Base-by-base conservation (phyloP, 192 early-diverging fungal species). In the Coemansia asiatica region DNA sequence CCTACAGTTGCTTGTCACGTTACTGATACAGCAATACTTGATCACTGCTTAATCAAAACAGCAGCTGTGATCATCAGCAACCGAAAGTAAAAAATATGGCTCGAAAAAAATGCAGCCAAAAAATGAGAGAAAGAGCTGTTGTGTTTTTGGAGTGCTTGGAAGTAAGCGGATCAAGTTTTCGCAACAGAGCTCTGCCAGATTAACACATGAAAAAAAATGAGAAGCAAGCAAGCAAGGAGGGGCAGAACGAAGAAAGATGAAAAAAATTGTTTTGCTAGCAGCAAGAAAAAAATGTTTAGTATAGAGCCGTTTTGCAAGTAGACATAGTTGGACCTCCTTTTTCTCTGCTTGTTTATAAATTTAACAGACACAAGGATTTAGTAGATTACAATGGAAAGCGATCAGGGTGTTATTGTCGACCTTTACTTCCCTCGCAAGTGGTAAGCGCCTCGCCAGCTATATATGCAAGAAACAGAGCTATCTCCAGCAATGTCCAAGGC, bases 361-460 rank as follows among this genome's bases (percentile, higher is more conserved):
- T 21, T 56, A 46, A 38, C 65, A 68, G 38, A 68, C 58, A 58
- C 57, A 46, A 67, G 61, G 57, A 66, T 64, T 27, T 66, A 61
- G 40, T 57, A 35, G 38, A 63, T 55, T 38, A 74, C 61, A 72
- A 80, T 80, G 77, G 72, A 80, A 55, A 74, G 71, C 77, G 72
- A 80, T 54, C 67, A 73, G 67, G 68, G 68, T 63, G 64, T 64
- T 55, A 54, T 74, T 47, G 77, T 96, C 76, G 95, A 96, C 83
- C 88, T 95, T 69, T 96, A 95, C 90, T 88, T 94, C 66, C 95
- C 95, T 63, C 85, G 95, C 82, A 96, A 96, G 89, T 96, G 95
- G 90, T 92, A 81, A 79, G 82, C 83, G 71, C 70, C 64, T 15
- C 16, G 29, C 66, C 28, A 66, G 26, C 53, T 44, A 44, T 44